Conservation (phyloP, 176 grass and related monocot species). For the Miscanthus lutarioriparius region DNA sequence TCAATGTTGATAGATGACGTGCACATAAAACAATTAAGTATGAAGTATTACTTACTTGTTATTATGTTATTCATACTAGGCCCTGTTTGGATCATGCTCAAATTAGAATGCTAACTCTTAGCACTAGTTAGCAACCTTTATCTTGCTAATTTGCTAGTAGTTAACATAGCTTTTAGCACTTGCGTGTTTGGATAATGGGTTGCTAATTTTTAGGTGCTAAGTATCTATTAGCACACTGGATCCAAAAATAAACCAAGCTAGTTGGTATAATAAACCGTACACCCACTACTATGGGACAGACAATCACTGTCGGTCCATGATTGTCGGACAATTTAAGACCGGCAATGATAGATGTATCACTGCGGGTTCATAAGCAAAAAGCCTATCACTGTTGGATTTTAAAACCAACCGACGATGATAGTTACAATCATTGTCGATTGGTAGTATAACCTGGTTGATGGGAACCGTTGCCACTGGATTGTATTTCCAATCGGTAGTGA, state of each 20-base stretch:
- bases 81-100: background rate
- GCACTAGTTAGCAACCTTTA: background rate
- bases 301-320: no score
- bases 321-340: no score
- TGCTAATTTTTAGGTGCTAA: background rate
- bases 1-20: slow-evolving; percentile 3
- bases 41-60: background rate
- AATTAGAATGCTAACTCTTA: background rate
- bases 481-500: no score
- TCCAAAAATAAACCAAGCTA: background rate
- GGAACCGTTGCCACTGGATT: no score
- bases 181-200: no score
- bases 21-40: background rate
- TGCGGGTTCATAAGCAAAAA: no score
- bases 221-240: background rate
- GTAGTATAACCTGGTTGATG: no score
- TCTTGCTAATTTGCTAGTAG: background rate
- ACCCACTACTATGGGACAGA: background rate
- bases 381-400: no score
- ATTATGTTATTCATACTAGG: background rate
- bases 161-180: no score
- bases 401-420: no score
- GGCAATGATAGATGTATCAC: no score
- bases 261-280: background rate
- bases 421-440: no score